Percentiles rank a stretch among this genome's conserved stretches.
Conservation (phyloP, 805 yeast genomes). For the Lachancea lanzarotensis region DNA sequence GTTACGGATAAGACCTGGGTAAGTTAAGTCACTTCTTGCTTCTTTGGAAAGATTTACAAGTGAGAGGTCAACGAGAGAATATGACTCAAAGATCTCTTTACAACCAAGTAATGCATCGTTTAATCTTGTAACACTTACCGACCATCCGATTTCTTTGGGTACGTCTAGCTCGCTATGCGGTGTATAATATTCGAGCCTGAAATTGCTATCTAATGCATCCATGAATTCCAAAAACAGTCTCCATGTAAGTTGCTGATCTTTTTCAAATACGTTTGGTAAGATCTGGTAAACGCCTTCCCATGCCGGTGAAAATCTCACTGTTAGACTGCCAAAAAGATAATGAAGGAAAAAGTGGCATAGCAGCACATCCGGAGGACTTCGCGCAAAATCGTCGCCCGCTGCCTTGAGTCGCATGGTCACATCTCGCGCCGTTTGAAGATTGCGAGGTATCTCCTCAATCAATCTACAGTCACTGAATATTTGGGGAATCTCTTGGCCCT, state of each 20-base stretch:
- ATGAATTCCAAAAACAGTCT: constrained; percentile 37
- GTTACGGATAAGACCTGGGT: constrained; percentile 43
- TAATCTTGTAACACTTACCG: constrained; percentile 42
- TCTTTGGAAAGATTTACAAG: constrained; percentile 35
- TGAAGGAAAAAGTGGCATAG: constrained; percentile 34
- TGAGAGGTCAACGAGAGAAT: constrained; percentile 32
- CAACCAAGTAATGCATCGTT: constrained; percentile 35
- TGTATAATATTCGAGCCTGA: constrained; percentile 17
- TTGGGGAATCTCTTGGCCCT: constrained; percentile 32
- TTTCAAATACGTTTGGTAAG: constrained; percentile 41
- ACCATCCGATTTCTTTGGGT: constrained; percentile 30
- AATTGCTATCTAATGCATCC: constrained; percentile 17
- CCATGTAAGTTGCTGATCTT: constrained; percentile 50
- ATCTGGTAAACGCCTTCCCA: constrained; percentile 73
- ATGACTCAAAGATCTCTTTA: constrained; percentile 29
- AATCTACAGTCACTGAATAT: constrained; percentile 45
- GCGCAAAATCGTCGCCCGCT: constrained; percentile 41
- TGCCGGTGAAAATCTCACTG: constrained; percentile 73
- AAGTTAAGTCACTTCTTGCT: constrained; percentile 33
- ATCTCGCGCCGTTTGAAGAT: constrained; percentile 66
- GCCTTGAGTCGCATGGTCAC: constrained; percentile 61
- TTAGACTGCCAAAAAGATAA: constrained; percentile 61
- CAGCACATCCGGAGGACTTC: constrained; percentile 22
- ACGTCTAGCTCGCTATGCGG: constrained; percentile 9
- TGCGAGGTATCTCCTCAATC: constrained; percentile 68